Base-by-base conservation (phyloP, 129 eudicot genomes). In the Tagetes patula region DNA sequence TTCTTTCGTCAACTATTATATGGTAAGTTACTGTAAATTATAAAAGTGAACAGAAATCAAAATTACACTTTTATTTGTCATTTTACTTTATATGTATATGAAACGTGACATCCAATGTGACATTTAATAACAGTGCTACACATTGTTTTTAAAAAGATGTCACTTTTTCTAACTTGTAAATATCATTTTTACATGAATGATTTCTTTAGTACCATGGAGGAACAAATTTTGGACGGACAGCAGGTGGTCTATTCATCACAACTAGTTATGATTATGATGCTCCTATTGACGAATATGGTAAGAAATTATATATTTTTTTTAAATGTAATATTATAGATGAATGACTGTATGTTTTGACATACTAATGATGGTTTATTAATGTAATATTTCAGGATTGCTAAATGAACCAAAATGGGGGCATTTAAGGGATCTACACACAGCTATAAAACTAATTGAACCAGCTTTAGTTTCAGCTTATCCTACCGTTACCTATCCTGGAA, bases 221-320 rank as follows among this genome's bases (percentile, higher is more conserved):
- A 74, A 91, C 97, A n/a, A 91, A 91, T 60, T 91, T 91, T 56
- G 97, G 97, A 9, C 79, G 88, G 32, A 87, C 82, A 39, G 85
- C 89, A 40, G 80, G 88, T 37, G 96, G 97, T 20, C 95, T 84
- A 39, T 91, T 91, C 47, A 78, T 91, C 50, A 83, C 97, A 48
- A 91, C 97, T 6, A 87, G 95, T 79, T 91, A 91, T 40, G 97
- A 91, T 40, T 91, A 87, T 76, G 97, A 91, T 74, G 97, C 97
- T 73, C 97, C 97, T 13, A 41, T 91, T 13, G 97, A 91, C 74
- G 97, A 91, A 85, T 91, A 87, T 62, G 97, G 97, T 90, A 87
- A 34, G 76, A 9, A 58, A 53, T 52, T 41, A 32, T 12, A 81
- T 48, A 31, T 3, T 12, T 48, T 6, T 47, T 72, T 12, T 2